These are phyloP conservation scores for Penicillium goetzii DNA, from an alignment of 495 filamentous ascomycete genomes.

Conservation along the genomic window DNA sequence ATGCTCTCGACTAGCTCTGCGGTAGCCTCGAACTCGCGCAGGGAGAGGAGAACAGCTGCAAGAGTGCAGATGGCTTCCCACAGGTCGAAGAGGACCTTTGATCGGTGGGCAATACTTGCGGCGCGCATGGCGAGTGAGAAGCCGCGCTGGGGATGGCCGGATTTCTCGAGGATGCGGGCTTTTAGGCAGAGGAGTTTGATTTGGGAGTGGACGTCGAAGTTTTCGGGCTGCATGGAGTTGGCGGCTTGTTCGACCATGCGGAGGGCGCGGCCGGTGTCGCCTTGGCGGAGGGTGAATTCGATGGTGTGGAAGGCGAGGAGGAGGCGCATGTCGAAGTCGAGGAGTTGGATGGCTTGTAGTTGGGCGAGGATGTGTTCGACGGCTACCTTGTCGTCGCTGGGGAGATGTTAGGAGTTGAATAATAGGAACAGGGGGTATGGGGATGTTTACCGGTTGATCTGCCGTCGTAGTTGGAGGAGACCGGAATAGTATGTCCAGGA, in stretches of 20 bases:
- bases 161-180: constrained; percentile 69
- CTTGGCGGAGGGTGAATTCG: constrained; percentile 67
- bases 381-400: constrained; percentile 66
- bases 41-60: constrained; percentile 66
- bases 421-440: neutral
- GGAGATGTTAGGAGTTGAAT: constrained; percentile 26
- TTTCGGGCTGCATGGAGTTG: constrained; percentile 65
- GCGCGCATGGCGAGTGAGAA: constrained; percentile 84
- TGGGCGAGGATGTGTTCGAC: constrained; percentile 68
- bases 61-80: constrained; percentile 78
- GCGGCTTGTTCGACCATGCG: constrained; percentile 67
- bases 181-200: constrained; percentile 78
- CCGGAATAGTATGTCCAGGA: constrained; percentile 76
- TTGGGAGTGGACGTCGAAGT: constrained; percentile 74
- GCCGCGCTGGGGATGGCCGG: constrained; percentile 75
- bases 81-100: constrained; percentile 70
- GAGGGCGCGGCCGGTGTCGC: constrained; percentile 66
- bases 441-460: constrained; percentile 61
- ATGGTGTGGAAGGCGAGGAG: constrained; percentile 71
- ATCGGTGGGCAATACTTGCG: constrained; percentile 72
- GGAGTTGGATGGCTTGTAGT: constrained; percentile 57
- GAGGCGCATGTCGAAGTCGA: constrained; percentile 72
- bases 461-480: constrained; percentile 69
- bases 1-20: constrained; percentile 68
- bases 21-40: constrained; percentile 77